Evolutionary conservation across 1,284 basidiomycete species (phyloP).

Genomic region (Ustilago nuda): DNA sequence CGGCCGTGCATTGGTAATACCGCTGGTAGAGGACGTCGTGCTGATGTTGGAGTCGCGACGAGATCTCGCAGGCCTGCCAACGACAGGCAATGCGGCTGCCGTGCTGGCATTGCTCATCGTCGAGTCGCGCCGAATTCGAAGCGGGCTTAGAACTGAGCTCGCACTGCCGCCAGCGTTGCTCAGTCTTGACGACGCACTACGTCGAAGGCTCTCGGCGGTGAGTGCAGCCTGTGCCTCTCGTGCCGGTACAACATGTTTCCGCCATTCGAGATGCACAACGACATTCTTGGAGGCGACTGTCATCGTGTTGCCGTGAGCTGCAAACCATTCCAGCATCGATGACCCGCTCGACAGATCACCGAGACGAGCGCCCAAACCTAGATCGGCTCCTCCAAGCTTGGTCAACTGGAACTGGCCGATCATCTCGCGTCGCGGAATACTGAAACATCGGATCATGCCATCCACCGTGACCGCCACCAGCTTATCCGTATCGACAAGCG

Average conservation of each 20-base stretch:
- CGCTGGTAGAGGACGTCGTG: constrained; percentile 38
- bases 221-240: constrained; percentile 21
- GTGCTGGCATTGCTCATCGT: constrained; percentile 49
- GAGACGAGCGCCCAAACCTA: constrained; percentile 33
- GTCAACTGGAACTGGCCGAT: constrained; percentile 87
- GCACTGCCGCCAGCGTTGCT: constrained; percentile 18
- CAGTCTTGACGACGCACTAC: constrained; percentile 38
- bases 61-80: constrained; percentile 14
- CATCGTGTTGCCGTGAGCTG: constrained; percentile 88
- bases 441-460: constrained; percentile 88
- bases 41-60: constrained; percentile 50
- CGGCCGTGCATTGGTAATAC: constrained; percentile 18
- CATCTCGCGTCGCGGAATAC: constrained; percentile 87
- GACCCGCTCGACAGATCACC: constrained; percentile 46
- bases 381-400: constrained; percentile 75
- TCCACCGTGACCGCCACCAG: constrained; percentile 91
- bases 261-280: constrained; percentile 88
- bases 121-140: constrained; percentile 49
- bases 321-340: constrained; percentile 75
- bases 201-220: constrained; percentile 32
- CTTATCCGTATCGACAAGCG: constrained; percentile 77
- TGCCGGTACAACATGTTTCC: constrained; percentile 73
- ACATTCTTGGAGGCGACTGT: constrained; percentile 89
- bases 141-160: constrained; percentile 26
- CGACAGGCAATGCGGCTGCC: constrained; percentile 7